Conservation (phyloP, 768 basidiomycete genomes). For the Tulasnella sp. region DNA sequence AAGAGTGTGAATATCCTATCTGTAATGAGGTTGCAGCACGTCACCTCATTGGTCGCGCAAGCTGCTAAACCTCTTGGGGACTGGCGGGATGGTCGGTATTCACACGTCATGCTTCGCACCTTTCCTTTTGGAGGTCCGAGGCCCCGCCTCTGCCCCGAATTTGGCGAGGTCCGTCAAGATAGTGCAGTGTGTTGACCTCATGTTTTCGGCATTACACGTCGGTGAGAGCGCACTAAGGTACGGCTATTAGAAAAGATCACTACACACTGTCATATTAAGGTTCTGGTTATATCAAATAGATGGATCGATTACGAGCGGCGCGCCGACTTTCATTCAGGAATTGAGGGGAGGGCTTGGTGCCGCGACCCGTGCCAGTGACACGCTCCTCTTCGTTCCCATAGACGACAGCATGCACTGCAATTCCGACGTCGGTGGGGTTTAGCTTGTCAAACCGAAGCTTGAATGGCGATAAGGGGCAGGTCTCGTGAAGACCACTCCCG, state of each 20-base stretch:
- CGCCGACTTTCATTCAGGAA: neutral
- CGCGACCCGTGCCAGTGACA: neutral
- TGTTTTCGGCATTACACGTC: neutral
- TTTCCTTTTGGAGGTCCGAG: neutral
- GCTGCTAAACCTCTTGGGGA: neutral
- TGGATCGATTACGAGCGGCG: neutral
- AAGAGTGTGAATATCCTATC: neutral
- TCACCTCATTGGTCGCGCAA: neutral
- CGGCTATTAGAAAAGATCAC: neutral
- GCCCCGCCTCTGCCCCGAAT: neutral
- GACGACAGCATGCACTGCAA: neutral
- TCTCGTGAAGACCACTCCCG: neutral
- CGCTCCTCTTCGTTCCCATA: neutral
- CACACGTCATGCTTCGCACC: neutral
- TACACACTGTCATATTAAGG: neutral
- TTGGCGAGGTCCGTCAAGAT: neutral
- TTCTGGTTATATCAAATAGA: neutral
- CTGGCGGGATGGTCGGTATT: neutral
- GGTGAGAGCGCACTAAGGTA: neutral
- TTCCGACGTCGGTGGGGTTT: neutral
- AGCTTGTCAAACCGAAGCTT: neutral
- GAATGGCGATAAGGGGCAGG: neutral
- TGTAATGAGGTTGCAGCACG: neutral
- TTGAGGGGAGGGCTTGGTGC: too few species aligned
- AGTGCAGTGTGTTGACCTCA: neutral